phyloP scores from a whole-genome alignment of 371 early-diverging fungal genomes.

The Apophysomyces trapeziformis region DNA sequence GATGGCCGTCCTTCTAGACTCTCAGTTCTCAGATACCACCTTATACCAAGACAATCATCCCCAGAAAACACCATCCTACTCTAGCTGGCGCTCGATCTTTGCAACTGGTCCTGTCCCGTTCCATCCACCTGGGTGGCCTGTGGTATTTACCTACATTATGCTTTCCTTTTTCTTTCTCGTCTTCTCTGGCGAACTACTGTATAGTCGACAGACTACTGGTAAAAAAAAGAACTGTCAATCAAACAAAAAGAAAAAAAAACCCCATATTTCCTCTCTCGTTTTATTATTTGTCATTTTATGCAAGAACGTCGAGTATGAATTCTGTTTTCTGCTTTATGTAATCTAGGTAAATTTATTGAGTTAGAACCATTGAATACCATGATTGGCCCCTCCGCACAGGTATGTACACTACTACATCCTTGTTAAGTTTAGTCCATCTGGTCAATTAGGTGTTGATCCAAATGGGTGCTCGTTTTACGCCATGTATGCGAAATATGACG shows the following conservation, averaged over 20 bases:
- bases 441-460: conserved; percentile 39
- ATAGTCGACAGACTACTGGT: conserved; percentile 24
- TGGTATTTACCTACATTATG: conserved; percentile 24
- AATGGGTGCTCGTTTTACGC: conserved; percentile 54
- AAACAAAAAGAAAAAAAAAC: neutral
- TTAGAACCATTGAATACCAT: conserved; percentile 30
- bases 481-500: conserved; percentile 54
- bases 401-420: neutral
- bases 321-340: neutral
- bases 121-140: conserved; percentile 20
- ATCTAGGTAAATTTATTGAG: conserved; percentile 29
- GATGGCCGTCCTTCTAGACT: too few relatives aligned
- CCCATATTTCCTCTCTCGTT: neutral
- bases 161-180: conserved; percentile 20
- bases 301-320: neutral
- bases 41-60: neutral
- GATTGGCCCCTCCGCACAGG: conserved; percentile 30
- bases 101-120: conserved; percentile 19
- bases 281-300: neutral
- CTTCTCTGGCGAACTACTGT: conserved; percentile 29
- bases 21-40: neutral
- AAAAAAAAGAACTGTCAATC: neutral
- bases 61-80: neutral
- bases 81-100: conserved; percentile 18
- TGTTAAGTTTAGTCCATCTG: neutral